These are phyloP conservation scores for Zygosaccharomyces rouxii DNA, from an alignment of 805 yeast species.

Conservation along the genomic window DNA sequence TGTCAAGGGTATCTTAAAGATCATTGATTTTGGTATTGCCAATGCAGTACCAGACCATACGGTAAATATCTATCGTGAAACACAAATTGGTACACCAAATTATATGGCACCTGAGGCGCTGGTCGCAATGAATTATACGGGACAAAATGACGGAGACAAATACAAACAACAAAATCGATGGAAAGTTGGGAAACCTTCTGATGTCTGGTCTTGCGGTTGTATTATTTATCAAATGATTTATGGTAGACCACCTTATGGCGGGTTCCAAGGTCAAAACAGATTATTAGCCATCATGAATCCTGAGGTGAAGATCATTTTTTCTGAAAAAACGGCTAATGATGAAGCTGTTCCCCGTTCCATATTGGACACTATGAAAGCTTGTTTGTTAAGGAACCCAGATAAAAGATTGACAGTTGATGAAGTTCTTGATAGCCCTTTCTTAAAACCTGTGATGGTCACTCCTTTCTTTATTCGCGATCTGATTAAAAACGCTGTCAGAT, in stretches of 20 bases:
- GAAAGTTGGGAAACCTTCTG: constrained; percentile 93
- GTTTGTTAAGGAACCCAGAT: constrained; percentile 66
- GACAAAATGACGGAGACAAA: constrained; percentile 20
- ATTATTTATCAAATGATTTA: constrained; percentile 93
- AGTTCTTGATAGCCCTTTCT: constrained; percentile 57
- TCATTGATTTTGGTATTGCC: constrained; percentile 95
- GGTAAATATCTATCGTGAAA: constrained; percentile 79
- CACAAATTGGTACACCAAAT: constrained; percentile 92
- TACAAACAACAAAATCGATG: constrained; percentile 34
- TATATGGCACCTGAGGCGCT: constrained; percentile 98
- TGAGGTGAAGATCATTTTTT: constrained; percentile 62
- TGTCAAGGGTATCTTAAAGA: constrained; percentile 78
- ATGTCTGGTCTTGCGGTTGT: constrained; percentile 98
- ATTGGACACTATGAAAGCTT: constrained; percentile 64
- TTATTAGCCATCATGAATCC: constrained; percentile 84
- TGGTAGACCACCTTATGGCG: constrained; percentile 87
- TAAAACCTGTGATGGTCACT: constrained; percentile 71
- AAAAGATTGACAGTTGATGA: constrained; percentile 61
- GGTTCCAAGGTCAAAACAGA: constrained; percentile 69
- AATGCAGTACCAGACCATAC: constrained; percentile 92
- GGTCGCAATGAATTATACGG: constrained; percentile 46
- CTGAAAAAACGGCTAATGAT: constrained; percentile 57
- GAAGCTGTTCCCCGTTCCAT: constrained; percentile 63
- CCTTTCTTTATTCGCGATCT: constrained; percentile 62
- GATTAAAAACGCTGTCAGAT: constrained; percentile 70